Evolutionary conservation across 768 basidiomycete genomes (phyloP).

Genomic region (Amanita thiersii): DNA sequence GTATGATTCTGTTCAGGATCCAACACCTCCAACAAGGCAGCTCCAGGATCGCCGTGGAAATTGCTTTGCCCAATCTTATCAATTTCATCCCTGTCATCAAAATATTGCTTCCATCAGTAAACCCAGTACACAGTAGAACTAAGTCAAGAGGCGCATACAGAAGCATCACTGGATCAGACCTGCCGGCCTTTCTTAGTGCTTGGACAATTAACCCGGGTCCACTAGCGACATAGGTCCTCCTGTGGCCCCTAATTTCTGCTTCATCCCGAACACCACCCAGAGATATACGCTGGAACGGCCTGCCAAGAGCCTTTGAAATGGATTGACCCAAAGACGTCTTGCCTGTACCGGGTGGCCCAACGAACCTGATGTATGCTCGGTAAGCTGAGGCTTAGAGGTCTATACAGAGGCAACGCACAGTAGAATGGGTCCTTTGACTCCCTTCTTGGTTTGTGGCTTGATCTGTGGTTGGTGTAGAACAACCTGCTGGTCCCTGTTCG

Average conservation of each 20-base stretch:
- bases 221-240: conserved; percentile 86
- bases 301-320: conserved; percentile 70
- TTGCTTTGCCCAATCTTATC: conserved; percentile 86
- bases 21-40: conserved; percentile 84
- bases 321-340: conserved; percentile 91
- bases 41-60: conserved; percentile 88
- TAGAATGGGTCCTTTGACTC: conserved; percentile 67
- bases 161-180: conserved; percentile 73
- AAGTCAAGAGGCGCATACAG: conserved; percentile 35
- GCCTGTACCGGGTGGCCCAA: conserved; percentile 86
- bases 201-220: conserved; percentile 83
- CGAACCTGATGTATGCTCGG: conserved; percentile 40
- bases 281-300: conserved; percentile 89
- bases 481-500: conserved; percentile 17
- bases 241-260: conserved; percentile 49
- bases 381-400: not conserved
- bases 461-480: conserved; percentile 11
- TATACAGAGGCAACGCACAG: conserved; percentile 27
- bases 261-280: conserved; percentile 92
- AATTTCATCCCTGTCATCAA: conserved; percentile 63
- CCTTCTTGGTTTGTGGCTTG: conserved; percentile 23
- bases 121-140: not conserved
- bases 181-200: conserved; percentile 76
- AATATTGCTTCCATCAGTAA: conserved; percentile 11
- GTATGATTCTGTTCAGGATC: conserved; percentile 91